These are phyloP conservation scores for Xylariales sp. DNA, from an alignment of 2,329 filamentous ascomycete genomes.

Conservation along the genomic window DNA sequence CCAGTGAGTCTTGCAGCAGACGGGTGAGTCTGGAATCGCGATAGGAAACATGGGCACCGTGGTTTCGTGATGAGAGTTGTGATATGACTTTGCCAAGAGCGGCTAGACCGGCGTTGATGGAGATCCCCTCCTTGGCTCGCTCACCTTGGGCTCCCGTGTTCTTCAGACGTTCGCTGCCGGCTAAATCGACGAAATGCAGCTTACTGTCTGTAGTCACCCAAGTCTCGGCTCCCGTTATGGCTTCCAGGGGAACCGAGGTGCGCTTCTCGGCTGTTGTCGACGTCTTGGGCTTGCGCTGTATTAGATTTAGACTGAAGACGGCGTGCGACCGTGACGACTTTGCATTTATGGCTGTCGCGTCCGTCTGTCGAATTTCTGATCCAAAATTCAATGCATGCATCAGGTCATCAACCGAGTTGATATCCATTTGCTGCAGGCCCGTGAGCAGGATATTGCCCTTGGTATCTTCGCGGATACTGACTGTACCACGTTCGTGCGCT, in stretches of 20 bases:
- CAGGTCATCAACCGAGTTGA: slow-evolving; percentile 89
- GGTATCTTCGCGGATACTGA: slow-evolving; percentile 90
- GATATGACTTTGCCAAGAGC: slow-evolving; percentile 97
- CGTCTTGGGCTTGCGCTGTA: slow-evolving; percentile 70
- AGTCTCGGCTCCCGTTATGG: slow-evolving; percentile 63
- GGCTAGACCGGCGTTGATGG: slow-evolving; percentile 93
- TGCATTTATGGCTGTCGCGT: slow-evolving; percentile 94
- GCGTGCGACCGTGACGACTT: slow-evolving; percentile 97
- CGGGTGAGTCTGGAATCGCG: slow-evolving; percentile 96
- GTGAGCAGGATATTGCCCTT: slow-evolving; percentile 94
- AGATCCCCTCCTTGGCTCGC: slow-evolving; percentile 91
- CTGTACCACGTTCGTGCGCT: slow-evolving; percentile 63
- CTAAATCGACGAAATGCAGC: slow-evolving; percentile 95
- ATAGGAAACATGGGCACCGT: slow-evolving; percentile 91
- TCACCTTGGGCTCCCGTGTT: slow-evolving; percentile 96
- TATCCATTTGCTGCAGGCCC: slow-evolving; percentile 78
- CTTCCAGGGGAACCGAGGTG: slow-evolving; percentile 79
- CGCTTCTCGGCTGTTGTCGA: slow-evolving; percentile 67
- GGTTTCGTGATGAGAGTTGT: slow-evolving; percentile 84
- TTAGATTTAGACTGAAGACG: slow-evolving; percentile 90
- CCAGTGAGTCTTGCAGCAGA: slow-evolving; percentile 90
- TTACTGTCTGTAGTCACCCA: slow-evolving; percentile 94
- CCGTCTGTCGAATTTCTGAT: slow-evolving; percentile 90
- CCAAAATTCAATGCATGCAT: slow-evolving; percentile 87
- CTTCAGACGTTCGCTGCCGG: slow-evolving; percentile 92